A percentile compares a stretch with the other conserved stretches of the same genome.
These are phyloP conservation scores for Pisolithus thermaeus DNA, from an alignment of 1,284 basidiomycete species.

Conservation along the genomic window DNA sequence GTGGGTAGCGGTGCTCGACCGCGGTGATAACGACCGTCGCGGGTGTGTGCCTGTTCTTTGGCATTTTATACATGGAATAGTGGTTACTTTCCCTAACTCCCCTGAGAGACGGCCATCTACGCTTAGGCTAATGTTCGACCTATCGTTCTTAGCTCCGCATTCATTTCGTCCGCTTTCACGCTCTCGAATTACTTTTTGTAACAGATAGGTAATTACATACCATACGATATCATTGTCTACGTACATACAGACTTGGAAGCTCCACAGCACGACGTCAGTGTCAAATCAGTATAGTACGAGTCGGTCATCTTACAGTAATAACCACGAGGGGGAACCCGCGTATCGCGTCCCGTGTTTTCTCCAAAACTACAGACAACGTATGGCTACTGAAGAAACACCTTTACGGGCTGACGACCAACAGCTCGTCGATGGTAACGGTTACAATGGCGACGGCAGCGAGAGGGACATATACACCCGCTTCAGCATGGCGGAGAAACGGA, in stretches of 20 bases:
- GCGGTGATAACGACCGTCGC: constrained; percentile 15
- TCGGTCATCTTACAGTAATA: too few relatives aligned
- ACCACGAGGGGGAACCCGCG: too few relatives aligned
- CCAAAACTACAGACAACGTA: neutral
- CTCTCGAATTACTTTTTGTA: neutral
- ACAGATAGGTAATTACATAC: constrained; percentile 3
- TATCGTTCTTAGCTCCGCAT: too few relatives aligned
- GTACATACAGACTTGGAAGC: neutral
- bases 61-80: too few relatives aligned
- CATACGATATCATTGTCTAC: constrained; percentile 1
- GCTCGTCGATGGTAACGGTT: neutral
- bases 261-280: too few relatives aligned
- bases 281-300: too few relatives aligned
- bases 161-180: too few relatives aligned
- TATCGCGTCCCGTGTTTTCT: too few relatives aligned
- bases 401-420: neutral
- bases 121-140: too few relatives aligned
- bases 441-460: neutral
- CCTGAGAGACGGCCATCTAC: too few relatives aligned
- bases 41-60: neutral
- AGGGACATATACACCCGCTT: constrained; percentile 39
- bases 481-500: constrained; percentile 28
- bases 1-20: constrained; percentile 7
- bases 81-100: too few relatives aligned
- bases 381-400: neutral